phyloP scores from a whole-genome alignment of 2,329 filamentous ascomycete genomes.

The Aspergillus awamori region DNA sequence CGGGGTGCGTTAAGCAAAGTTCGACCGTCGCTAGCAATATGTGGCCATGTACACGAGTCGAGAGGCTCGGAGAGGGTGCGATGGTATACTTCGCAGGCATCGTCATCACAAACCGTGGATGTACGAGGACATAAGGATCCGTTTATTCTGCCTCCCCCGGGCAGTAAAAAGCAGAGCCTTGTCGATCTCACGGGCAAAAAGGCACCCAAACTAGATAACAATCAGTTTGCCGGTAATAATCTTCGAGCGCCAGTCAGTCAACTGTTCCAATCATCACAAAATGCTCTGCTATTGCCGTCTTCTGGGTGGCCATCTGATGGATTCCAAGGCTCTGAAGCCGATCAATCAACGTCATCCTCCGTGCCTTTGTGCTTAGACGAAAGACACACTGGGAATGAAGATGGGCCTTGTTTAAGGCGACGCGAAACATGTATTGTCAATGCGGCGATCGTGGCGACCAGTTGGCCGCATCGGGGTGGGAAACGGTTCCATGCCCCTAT shows the following conservation, averaged over 20 bases:
- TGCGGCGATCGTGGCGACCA: constrained; percentile 71
- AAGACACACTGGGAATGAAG: constrained; percentile 2
- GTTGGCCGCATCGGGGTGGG: constrained; percentile 63
- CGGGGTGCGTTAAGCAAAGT: constrained; percentile 48
- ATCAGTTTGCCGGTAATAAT: constrained; percentile 21
- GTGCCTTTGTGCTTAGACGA: constrained; percentile 1
- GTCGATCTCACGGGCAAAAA: constrained; percentile 55
- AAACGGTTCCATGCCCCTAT: constrained; percentile 76
- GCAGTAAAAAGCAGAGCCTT: constrained; percentile 57
- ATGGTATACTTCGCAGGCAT: constrained; percentile 41
- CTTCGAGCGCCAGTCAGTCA: background rate
- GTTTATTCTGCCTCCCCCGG: constrained; percentile 43
- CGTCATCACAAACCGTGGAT: background rate
- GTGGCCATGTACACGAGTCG: constrained; percentile 62
- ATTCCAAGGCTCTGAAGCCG: background rate
- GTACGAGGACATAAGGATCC: constrained; percentile 13
- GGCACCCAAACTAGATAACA: constrained; percentile 37
- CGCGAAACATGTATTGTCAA: constrained; percentile 79
- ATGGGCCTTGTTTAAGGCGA: constrained; percentile 37
- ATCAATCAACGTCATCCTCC: constrained; percentile 5
- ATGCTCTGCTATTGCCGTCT: constrained; percentile 15
- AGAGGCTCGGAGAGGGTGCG: constrained; percentile 56
- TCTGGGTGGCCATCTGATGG: background rate
- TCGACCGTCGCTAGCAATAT: constrained; percentile 56
- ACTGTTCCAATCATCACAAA: constrained; percentile 13